Percentiles rank a stretch among this genome's conserved stretches.
phyloP scores from a whole-genome alignment of 306 rosid species.

The Pyrus pyrifolia region DNA sequence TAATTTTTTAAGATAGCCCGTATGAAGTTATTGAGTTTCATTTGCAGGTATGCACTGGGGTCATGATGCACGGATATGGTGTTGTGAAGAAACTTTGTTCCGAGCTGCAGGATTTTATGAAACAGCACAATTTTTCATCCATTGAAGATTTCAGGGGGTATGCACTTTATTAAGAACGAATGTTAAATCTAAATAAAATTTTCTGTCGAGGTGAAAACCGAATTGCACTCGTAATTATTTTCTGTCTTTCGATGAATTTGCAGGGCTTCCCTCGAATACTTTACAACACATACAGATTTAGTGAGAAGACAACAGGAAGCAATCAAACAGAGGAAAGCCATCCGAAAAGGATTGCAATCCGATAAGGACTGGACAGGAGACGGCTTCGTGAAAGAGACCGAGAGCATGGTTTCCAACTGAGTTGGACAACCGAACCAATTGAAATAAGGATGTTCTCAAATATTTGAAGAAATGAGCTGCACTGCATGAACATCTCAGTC shows the following conservation, averaged over 20 bases:
- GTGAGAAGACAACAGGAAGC: slow-evolving; percentile 86
- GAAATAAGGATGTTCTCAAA: background rate
- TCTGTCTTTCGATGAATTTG: background rate
- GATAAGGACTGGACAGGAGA: slow-evolving; percentile 99
- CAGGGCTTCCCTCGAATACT: slow-evolving; percentile 80
- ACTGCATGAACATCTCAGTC: slow-evolving; percentile 4
- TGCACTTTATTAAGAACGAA: background rate
- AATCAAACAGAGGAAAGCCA: slow-evolving; percentile 72
- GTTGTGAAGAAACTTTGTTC: slow-evolving; percentile 74
- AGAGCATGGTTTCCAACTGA: slow-evolving; percentile 97
- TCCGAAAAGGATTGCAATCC: slow-evolving; percentile 69
- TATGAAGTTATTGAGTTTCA: background rate
- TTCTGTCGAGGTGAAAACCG: background rate
- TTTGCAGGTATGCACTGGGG: slow-evolving; percentile 90
- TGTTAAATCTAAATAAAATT: background rate
- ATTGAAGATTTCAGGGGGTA: slow-evolving; percentile 97
- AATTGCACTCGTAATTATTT: background rate
- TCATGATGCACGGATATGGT: slow-evolving; percentile 98
- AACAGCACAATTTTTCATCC: slow-evolving; percentile 66
- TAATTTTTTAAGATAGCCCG: background rate
- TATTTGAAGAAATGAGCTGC: slow-evolving; percentile 8
- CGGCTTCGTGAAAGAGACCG: slow-evolving; percentile 85
- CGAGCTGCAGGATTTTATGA: slow-evolving; percentile 90
- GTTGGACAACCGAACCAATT: background rate
- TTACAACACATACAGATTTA: slow-evolving; percentile 86